Evolutionary conservation across 2,329 filamentous ascomycete genomes (phyloP).

Genomic region (Ceratocystis alfenasii): DNA sequence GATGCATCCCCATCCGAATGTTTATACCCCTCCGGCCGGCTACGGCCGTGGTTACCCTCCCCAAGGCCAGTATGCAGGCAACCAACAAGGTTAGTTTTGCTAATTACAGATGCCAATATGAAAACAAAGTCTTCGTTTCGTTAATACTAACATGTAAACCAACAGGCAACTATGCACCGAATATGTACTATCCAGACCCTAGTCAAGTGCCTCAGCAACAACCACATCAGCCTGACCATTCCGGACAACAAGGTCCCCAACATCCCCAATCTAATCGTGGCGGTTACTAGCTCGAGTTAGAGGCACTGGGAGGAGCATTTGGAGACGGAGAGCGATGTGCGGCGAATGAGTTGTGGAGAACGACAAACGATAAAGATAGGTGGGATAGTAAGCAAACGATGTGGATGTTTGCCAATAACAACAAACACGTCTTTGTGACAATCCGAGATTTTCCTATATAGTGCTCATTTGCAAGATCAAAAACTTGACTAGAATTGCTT

Average conservation of each 20-base stretch:
- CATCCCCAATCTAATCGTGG: constrained; percentile 27
- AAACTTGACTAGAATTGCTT: neutral
- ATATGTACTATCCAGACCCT: constrained; percentile 34
- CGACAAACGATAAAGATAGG: neutral
- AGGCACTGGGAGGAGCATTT: neutral
- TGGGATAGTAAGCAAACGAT: neutral
- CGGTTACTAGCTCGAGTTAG: constrained; percentile 32
- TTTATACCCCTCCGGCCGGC: constrained; percentile 29
- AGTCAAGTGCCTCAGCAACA: constrained; percentile 33
- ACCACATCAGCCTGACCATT: constrained; percentile 28
- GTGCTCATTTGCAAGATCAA: neutral
- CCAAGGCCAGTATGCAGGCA: constrained; percentile 30
- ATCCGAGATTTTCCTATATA: neutral
- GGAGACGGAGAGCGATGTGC: neutral
- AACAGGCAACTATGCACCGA: constrained; percentile 14
- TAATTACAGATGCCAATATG: neutral
- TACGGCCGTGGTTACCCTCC: constrained; percentile 34
- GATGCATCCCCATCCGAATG: constrained; percentile 27
- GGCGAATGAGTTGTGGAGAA: neutral
- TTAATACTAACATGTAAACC: neutral
- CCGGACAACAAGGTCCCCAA: constrained; percentile 6
- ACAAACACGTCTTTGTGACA: neutral
- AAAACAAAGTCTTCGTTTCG: neutral
- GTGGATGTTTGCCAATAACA: neutral
- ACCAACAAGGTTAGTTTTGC: constrained; percentile 33